phyloP scores from a whole-genome alignment of 371 early-diverging fungal genomes.

The Mortierella sp. region DNA sequence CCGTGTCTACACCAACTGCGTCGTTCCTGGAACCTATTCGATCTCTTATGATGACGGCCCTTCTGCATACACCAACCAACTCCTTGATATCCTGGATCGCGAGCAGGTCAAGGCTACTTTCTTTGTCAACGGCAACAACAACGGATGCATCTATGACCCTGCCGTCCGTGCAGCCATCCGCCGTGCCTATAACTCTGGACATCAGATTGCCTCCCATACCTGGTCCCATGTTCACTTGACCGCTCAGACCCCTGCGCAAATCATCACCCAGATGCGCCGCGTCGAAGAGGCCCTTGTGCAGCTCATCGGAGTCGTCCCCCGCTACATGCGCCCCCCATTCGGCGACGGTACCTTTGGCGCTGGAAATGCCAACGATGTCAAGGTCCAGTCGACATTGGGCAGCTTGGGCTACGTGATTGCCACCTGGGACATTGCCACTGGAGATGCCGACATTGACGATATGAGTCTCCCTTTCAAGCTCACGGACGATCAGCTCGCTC shows the following conservation, averaged over 20 bases:
- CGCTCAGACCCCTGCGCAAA: conserved; percentile 29
- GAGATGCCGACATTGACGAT: conserved; percentile 48
- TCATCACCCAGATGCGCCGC: conserved; percentile 54
- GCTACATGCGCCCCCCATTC: conserved; percentile 66
- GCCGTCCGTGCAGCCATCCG: conserved; percentile 31
- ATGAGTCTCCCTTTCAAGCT: conserved; percentile 23
- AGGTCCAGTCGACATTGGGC: conserved; percentile 37
- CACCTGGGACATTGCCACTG: conserved; percentile 48
- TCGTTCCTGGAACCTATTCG: conserved; percentile 39
- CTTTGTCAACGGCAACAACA: conserved; percentile 54
- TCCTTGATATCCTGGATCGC: conserved; percentile 46
- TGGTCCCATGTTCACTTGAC: conserved; percentile 57
- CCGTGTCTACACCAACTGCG: conserved; percentile 46
- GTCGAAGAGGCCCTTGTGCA: conserved; percentile 52
- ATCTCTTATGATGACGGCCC: conserved; percentile 56
- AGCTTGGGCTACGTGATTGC: conserved; percentile 46
- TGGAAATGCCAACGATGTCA: conserved; percentile 30
- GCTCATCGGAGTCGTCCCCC: conserved; percentile 56
- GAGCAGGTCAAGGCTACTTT: conserved; percentile 55
- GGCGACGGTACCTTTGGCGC: conserved; percentile 54
- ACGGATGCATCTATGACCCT: conserved; percentile 50
- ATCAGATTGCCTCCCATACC: conserved; percentile 60
- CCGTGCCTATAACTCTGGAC: conserved; percentile 57
- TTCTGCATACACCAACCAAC: conserved; percentile 38
- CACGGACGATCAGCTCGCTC: conserved; percentile 25